Percentiles rank a stretch among this genome's conserved stretches.
These are phyloP conservation scores for Panicum virgatum DNA, from an alignment of 202 grass and related monocot genomes.

Conservation along the genomic window DNA sequence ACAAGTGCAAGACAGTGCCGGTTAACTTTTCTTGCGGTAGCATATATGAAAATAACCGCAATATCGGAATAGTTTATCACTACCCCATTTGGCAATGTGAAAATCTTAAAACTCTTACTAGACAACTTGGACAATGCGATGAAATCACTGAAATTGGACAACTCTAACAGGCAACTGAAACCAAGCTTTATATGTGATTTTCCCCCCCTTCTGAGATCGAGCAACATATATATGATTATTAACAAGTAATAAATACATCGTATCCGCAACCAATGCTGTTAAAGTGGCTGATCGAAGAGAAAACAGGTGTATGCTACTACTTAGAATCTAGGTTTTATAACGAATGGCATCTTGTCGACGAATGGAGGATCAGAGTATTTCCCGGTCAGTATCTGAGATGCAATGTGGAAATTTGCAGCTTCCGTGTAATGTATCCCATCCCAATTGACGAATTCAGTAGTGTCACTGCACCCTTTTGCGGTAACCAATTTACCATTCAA, in stretches of 20 bases:
- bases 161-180: slow-evolving; percentile 21
- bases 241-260: slow-evolving; percentile 49
- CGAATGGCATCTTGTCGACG: slow-evolving; percentile 80
- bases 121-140: not conserved
- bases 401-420: slow-evolving; percentile 80
- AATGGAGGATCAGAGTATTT: slow-evolving; percentile 89
- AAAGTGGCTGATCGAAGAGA: slow-evolving; percentile 32
- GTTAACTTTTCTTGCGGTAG: not conserved
- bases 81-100: not conserved
- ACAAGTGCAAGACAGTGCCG: slow-evolving; percentile 16
- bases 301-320: slow-evolving; percentile 3
- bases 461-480: slow-evolving; percentile 77
- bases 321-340: slow-evolving; percentile 81
- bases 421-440: slow-evolving; percentile 96
- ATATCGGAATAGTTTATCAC: not conserved
- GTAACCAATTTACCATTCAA: slow-evolving; percentile 59
- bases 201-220: not conserved
- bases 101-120: not conserved
- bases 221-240: slow-evolving; percentile 61
- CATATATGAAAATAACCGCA: not conserved
- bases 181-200: slow-evolving; percentile 37
- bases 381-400: slow-evolving; percentile 86
- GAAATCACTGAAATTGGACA: not conserved
- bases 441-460: slow-evolving; percentile 84
- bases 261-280: slow-evolving; percentile 24